These are phyloP conservation scores for Phylloporus rhodoxanthus DNA, from an alignment of 768 basidiomycete species.

Conservation along the genomic window DNA sequence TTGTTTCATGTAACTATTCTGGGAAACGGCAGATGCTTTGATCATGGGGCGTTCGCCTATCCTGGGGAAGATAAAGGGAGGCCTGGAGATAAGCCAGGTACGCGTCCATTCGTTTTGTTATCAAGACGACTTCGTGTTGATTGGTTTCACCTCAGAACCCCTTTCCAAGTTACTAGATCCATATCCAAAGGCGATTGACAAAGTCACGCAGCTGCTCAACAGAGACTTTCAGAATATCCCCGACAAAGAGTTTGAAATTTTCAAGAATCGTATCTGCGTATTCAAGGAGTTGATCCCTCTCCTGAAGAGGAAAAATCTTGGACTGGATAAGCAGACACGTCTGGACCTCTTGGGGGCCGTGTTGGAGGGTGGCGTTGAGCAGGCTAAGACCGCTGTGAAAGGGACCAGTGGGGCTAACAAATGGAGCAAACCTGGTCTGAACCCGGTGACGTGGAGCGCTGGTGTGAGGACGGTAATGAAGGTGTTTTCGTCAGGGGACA, in stretches of 20 bases:
- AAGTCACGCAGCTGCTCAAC: neutral
- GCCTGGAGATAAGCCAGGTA: constrained; percentile 3
- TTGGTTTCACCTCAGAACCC: neutral
- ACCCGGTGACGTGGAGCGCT: neutral
- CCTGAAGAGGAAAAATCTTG: neutral
- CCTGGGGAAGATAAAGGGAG: neutral
- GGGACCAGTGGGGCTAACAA: no score
- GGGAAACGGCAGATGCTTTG: constrained; percentile 8
- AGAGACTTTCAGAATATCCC: constrained; percentile 4
- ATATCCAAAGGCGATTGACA: constrained; percentile 13
- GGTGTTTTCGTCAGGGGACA: neutral
- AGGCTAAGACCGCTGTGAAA: neutral
- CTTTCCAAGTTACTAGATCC: constrained; percentile 1
- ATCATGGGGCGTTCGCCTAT: constrained; percentile 12
- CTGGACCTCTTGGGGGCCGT: neutral
- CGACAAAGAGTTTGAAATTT: constrained; percentile 2
- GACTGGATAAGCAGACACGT: neutral
- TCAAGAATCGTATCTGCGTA: constrained; percentile 15
- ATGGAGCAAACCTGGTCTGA: no score
- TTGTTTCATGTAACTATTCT: neutral
- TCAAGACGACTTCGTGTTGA: neutral
- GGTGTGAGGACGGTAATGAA: neutral
- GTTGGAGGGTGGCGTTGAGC: constrained; percentile 5
- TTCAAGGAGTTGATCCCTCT: constrained; percentile 2
- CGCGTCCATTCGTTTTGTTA: neutral